Conservation (phyloP, 2,329 filamentous ascomycete genomes). For the Colletotrichum aenigma region DNA sequence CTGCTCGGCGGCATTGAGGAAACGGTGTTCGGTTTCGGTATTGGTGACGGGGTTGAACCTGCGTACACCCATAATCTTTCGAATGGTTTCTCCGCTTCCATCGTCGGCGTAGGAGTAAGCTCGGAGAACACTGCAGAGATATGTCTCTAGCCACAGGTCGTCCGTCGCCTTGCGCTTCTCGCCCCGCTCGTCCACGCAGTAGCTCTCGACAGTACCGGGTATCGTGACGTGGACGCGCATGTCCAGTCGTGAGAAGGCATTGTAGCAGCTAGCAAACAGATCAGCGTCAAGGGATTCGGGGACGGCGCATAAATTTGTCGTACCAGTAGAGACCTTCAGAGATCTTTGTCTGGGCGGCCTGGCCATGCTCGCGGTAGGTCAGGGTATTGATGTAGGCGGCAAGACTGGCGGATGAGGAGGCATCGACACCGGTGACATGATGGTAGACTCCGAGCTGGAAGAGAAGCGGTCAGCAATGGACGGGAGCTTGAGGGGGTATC, state of each 20-base stretch:
- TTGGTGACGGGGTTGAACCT: conserved; percentile 97
- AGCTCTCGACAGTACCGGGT: conserved; percentile 93
- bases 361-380: conserved; percentile 86
- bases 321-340: conserved; percentile 94
- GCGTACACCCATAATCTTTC: conserved; percentile 95
- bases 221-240: conserved; percentile 99
- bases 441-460: conserved; percentile 88
- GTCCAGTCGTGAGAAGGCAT: conserved; percentile 96
- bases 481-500: neutral
- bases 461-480: conserved; percentile 17
- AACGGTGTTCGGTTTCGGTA: conserved; percentile 97
- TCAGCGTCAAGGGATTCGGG: conserved; percentile 33
- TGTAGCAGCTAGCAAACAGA: conserved; percentile 74
- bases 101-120: conserved; percentile 98
- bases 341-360: conserved; percentile 76
- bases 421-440: conserved; percentile 96
- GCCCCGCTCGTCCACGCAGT: conserved; percentile 95
- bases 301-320: conserved; percentile 14
- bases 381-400: conserved; percentile 98
- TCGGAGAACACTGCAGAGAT: conserved; percentile 90
- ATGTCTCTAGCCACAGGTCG: conserved; percentile 95
- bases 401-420: conserved; percentile 94
- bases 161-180: conserved; percentile 94
- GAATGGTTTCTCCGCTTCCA: conserved; percentile 90
- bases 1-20: conserved; percentile 90